Conservation (phyloP, 2,329 filamentous ascomycete species). For the Alternaria dauci region DNA sequence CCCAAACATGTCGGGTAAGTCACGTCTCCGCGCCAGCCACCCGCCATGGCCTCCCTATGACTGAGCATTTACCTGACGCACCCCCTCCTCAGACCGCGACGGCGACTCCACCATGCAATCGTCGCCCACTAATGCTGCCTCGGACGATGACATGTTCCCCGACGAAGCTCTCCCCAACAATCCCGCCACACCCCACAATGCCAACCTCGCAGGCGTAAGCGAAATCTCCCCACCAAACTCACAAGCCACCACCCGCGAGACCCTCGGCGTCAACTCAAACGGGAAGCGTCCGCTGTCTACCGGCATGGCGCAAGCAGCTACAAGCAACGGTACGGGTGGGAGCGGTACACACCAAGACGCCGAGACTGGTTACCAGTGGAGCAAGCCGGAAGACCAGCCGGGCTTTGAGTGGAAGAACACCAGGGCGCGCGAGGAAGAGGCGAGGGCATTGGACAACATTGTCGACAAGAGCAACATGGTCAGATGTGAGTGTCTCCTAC, state of each 20-base stretch:
- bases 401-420: constrained; percentile 51
- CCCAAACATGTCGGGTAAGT: constrained; percentile 24
- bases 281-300: constrained; percentile 45
- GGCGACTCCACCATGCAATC: constrained; percentile 67
- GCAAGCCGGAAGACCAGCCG: constrained; percentile 47
- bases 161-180: constrained; percentile 48
- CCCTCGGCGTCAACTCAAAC: constrained; percentile 47
- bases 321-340: constrained; percentile 12
- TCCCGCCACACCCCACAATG: constrained; percentile 53
- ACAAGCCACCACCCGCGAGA: constrained; percentile 48
- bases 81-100: constrained; percentile 56
- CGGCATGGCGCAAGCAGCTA: constrained; percentile 23
- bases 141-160: constrained; percentile 55
- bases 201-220: constrained; percentile 41
- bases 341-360: constrained; percentile 24
- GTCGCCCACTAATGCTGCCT: constrained; percentile 46
- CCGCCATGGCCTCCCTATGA: constrained; percentile 24
- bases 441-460: constrained; percentile 46
- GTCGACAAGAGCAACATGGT: constrained; percentile 47
- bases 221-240: constrained; percentile 66
- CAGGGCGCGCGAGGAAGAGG: constrained; percentile 48
- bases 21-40: background rate
- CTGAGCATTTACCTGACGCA: constrained; percentile 17
- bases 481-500: constrained; percentile 34
- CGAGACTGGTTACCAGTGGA: constrained; percentile 51